Evolutionary conservation across 192 early-diverging fungal species (phyloP).

Genomic region (Mycoemilia scoparia): DNA sequence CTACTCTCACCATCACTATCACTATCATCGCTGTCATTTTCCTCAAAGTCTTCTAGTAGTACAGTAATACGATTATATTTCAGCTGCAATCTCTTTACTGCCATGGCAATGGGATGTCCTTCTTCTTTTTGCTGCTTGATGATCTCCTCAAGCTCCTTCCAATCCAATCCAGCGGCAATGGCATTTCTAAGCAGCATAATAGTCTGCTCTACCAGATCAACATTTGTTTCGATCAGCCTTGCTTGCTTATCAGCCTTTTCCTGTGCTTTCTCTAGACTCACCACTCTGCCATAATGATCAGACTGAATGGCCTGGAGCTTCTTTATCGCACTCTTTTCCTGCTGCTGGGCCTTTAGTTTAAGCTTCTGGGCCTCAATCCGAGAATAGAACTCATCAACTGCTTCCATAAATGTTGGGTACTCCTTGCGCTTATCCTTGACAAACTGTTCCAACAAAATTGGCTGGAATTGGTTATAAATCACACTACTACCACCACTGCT

Average conservation of each 20-base stretch:
- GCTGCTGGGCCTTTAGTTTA: conserved; percentile 41
- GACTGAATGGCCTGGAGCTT: conserved; percentile 68
- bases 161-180: conserved; percentile 85
- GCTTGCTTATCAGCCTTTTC: conserved; percentile 52
- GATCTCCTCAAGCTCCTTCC: conserved; percentile 80
- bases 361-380: conserved; percentile 74
- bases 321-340: conserved; percentile 56
- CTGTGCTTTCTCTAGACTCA: conserved; percentile 54
- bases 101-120: conserved; percentile 62
- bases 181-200: conserved; percentile 75
- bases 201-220: conserved; percentile 70
- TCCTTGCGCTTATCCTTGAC: conserved; percentile 28
- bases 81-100: conserved; percentile 58
- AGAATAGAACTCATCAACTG: conserved; percentile 86
- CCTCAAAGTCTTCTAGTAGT: conserved; percentile 27
- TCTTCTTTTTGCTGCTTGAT: conserved; percentile 61
- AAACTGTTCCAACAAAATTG: conserved; percentile 51
- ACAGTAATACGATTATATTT: conserved; percentile 64
- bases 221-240: conserved; percentile 67
- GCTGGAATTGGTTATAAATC: conserved; percentile 46
- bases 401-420: conserved; percentile 58
- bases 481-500: neutral
- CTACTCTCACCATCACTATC: conserved; percentile 11
- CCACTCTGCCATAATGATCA: conserved; percentile 61
- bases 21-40: conserved; percentile 38